Evolutionary conservation across 371 early-diverging fungal genomes (phyloP).

Genomic region (Mucor lusitanicus): DNA sequence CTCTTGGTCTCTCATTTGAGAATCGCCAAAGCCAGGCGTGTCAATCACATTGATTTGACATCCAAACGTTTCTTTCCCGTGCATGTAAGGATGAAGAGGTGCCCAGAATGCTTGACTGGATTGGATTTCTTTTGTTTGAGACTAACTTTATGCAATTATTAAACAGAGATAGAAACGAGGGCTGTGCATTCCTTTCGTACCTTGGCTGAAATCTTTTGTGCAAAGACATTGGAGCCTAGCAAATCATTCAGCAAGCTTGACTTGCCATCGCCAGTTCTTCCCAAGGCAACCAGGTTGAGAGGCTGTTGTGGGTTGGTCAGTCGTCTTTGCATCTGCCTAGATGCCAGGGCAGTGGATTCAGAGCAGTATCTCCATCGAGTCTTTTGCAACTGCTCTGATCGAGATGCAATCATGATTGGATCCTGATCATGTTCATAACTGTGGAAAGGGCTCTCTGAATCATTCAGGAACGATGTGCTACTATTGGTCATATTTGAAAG

Average conservation of each 20-base stretch:
- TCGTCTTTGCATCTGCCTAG: background rate
- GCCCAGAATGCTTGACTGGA: constrained; percentile 40
- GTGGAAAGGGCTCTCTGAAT: constrained; percentile 21
- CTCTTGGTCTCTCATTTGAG: constrained; percentile 32
- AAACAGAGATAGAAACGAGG: background rate
- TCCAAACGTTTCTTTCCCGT: constrained; percentile 36
- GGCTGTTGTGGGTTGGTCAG: background rate
- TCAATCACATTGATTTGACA: constrained; percentile 33
- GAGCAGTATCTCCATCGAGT: constrained; percentile 6
- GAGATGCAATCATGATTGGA: constrained; percentile 37
- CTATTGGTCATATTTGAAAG: constrained; percentile 4
- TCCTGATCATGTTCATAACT: constrained; percentile 31
- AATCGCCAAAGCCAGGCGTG: constrained; percentile 51
- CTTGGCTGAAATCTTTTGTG: constrained; percentile 38
- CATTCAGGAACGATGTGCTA: background rate
- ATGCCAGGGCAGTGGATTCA: background rate
- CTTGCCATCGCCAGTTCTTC: constrained; percentile 54
- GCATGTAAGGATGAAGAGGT: constrained; percentile 36
- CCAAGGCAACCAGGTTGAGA: constrained; percentile 35
- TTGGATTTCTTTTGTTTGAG: constrained; percentile 39
- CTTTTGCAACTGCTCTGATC: background rate
- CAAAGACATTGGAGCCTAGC: constrained; percentile 34
- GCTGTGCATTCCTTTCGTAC: constrained; percentile 15
- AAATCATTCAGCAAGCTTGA: constrained; percentile 49
- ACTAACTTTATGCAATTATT: constrained; percentile 21